Conservation (phyloP, 2,329 filamentous ascomycete genomes). For the Mycogone perniciosa region DNA sequence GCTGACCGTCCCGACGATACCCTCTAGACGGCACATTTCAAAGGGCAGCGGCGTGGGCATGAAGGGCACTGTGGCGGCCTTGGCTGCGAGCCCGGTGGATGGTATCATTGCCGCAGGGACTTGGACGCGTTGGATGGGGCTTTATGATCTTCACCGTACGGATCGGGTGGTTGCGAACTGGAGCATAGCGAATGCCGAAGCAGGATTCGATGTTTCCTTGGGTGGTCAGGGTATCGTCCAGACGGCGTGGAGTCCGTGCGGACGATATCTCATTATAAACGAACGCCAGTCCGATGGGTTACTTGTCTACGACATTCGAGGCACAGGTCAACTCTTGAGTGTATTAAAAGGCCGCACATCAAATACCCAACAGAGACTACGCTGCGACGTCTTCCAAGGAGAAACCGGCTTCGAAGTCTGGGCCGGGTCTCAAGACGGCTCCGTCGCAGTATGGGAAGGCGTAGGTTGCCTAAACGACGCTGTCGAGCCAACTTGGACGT, state of each 20-base stretch:
- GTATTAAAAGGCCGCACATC: constrained; percentile 45
- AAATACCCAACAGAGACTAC: constrained; percentile 49
- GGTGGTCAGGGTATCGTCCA: constrained; percentile 59
- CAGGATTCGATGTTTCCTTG: constrained; percentile 32
- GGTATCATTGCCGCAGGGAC: constrained; percentile 54
- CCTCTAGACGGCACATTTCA: constrained; percentile 50
- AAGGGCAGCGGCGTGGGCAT: constrained; percentile 59
- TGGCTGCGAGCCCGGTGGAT: constrained; percentile 32
- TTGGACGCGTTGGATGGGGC: constrained; percentile 55
- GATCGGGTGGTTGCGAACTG: constrained; percentile 52
- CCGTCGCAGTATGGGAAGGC: constrained; percentile 52
- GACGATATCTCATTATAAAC: constrained; percentile 55
- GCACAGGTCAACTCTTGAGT: constrained; percentile 50
- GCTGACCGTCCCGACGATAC: constrained; percentile 52
- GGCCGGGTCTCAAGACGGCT: constrained; percentile 50
- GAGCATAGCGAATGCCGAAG: constrained; percentile 51
- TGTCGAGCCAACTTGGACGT: constrained; percentile 42
- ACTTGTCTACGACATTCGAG: constrained; percentile 58
- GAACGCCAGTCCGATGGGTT: constrained; percentile 51
- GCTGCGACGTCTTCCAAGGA: constrained; percentile 48
- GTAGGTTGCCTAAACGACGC: constrained; percentile 44
- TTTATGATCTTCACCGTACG: constrained; percentile 54
- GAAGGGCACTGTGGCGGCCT: constrained; percentile 53
- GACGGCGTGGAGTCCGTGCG: constrained; percentile 56
- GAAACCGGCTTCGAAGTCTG: constrained; percentile 50